A percentile compares a stretch with the other conserved stretches of the same genome.
Conservation (phyloP, 805 yeast genomes). For the Sugiyamaella smithiae region DNA sequence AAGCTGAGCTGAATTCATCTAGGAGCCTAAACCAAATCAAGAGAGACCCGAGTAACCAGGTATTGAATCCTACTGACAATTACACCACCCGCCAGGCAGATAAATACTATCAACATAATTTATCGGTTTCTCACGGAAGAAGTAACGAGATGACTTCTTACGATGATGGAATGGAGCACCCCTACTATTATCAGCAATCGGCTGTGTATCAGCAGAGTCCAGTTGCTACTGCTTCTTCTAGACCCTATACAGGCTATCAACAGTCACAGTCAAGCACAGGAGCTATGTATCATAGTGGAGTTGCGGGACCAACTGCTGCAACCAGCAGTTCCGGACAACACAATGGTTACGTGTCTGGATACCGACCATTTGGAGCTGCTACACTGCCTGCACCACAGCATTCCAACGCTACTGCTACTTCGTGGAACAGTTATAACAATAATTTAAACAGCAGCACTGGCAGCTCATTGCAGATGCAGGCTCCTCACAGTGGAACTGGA, state of each 20-base stretch:
- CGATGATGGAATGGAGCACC: neutral
- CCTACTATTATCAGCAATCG: neutral
- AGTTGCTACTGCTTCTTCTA: no score
- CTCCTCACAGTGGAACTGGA: neutral
- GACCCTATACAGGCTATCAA: neutral
- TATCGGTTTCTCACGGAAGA: no score
- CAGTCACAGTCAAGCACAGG: neutral
- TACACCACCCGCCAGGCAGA: neutral
- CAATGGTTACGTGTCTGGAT: slow-evolving; percentile 16
- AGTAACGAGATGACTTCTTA: neutral
- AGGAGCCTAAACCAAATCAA: neutral
- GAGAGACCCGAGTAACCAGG: neutral
- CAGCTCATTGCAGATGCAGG: neutral
- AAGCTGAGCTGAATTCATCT: slow-evolving; percentile 1
- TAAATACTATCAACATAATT: neutral
- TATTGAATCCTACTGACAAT: neutral
- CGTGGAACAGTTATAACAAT: slow-evolving; percentile 4
- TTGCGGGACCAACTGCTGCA: neutral
- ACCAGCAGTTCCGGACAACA: neutral
- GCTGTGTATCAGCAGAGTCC: no score
- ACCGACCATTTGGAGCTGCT: slow-evolving; percentile 21
- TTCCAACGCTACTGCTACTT: slow-evolving; percentile 3
- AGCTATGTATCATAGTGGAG: neutral
- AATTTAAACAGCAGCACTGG: neutral
- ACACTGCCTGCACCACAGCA: slow-evolving; percentile 14